Conservation (phyloP, 164 flowering plant species). For the Aristolochia contorta region DNA sequence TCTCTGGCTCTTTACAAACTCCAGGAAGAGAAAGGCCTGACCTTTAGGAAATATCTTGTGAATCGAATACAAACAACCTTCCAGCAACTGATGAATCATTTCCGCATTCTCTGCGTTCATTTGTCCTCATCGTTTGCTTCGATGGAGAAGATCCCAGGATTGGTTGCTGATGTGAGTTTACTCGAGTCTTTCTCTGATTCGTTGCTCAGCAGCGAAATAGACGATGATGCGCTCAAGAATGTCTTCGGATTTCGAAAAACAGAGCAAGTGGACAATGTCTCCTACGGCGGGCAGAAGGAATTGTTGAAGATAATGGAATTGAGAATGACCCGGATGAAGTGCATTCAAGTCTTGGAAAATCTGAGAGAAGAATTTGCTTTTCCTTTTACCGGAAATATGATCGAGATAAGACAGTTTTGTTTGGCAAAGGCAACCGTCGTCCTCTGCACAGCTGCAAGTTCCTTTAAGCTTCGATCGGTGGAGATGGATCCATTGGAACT, state of each 20-base stretch:
- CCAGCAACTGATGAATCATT: conserved; percentile 22
- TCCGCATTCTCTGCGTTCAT: conserved; percentile 34
- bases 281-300: neutral
- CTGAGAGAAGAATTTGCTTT: conserved; percentile 19
- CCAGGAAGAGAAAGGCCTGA: conserved; percentile 22
- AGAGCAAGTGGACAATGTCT: neutral
- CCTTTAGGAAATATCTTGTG: conserved; percentile 27
- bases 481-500: conserved; percentile 14
- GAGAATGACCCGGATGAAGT: conserved; percentile 16
- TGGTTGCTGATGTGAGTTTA: conserved; percentile 15
- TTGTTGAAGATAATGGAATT: neutral
- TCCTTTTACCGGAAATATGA: no score
- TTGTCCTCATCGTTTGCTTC: conserved; percentile 20
- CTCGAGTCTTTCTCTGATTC: conserved; percentile 26
- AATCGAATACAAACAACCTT: conserved; percentile 15
- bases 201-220: conserved; percentile 16
- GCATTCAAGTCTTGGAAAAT: conserved; percentile 16
- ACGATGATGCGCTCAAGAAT: conserved; percentile 26
- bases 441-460: conserved; percentile 42
- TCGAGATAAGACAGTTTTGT: conserved; percentile 14
- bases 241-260: conserved; percentile 17
- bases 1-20: conserved; percentile 28
- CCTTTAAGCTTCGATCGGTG: conserved; percentile 13
- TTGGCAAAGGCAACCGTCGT: conserved; percentile 20
- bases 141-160: conserved; percentile 12